Percentiles rank a stretch among this genome's conserved stretches.
phyloP scores from a whole-genome alignment of 2,329 filamentous ascomycete species.

The Conoideocrella luteorostrata region DNA sequence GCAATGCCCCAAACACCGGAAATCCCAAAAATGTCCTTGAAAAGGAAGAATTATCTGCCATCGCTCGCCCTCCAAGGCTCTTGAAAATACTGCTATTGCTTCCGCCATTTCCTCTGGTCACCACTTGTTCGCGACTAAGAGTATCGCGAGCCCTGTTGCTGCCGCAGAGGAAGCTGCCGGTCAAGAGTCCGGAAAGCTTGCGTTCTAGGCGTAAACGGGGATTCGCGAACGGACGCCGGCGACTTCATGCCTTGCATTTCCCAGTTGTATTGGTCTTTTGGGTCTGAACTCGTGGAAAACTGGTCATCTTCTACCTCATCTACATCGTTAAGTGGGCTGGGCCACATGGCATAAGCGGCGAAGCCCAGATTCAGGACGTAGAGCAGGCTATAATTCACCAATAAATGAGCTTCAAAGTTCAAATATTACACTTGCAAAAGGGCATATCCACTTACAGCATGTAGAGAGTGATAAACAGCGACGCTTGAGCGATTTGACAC shows the following conservation, averaged over 20 bases:
- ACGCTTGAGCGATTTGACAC: constrained; percentile 62
- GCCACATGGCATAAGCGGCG: constrained; percentile 51
- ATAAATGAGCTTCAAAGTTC: constrained; percentile 1
- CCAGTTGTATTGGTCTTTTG: constrained; percentile 42
- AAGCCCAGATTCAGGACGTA: constrained; percentile 55
- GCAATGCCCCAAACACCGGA: background rate
- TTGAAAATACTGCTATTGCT: background rate
- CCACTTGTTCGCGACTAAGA: background rate
- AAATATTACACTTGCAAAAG: background rate
- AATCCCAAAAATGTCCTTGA: background rate
- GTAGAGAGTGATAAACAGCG: constrained; percentile 57
- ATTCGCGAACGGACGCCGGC: constrained; percentile 21
- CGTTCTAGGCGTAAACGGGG: constrained; percentile 59
- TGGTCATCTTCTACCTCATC: constrained; percentile 35
- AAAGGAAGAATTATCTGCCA: background rate
- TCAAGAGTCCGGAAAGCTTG: constrained; percentile 61
- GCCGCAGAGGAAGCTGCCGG: constrained; percentile 47
- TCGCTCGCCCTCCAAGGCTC: too few relatives aligned
- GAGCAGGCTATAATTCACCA: constrained; percentile 39
- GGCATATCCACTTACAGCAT: constrained; percentile 57
- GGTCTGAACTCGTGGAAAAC: constrained; percentile 26
- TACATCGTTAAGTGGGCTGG: constrained; percentile 47
- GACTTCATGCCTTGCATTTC: constrained; percentile 50
- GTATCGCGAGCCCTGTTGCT: constrained; percentile 17
- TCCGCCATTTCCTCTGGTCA: background rate